Conservation (phyloP, 1,139 yeast genomes). For the Saccharomycopsis crataegensis region DNA sequence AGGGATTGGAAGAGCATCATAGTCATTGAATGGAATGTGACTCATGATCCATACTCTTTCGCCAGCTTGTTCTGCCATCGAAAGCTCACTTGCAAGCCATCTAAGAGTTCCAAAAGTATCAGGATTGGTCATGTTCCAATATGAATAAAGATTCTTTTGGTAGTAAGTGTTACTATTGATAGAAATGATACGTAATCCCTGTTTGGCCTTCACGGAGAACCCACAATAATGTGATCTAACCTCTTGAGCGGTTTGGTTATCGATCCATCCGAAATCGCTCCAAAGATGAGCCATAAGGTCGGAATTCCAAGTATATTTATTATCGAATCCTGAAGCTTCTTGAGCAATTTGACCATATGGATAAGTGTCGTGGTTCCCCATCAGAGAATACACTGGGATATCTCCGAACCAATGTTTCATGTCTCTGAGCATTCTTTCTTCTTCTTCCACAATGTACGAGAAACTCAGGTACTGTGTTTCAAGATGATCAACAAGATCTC, state of each 20-base stretch:
- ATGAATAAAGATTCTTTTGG: constrained; percentile 56
- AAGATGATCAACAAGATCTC: constrained; percentile 62
- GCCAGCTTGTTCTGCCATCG: constrained; percentile 47
- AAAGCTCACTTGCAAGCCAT: constrained; percentile 53
- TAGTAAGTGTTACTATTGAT: constrained; percentile 64
- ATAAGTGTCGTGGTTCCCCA: constrained; percentile 70
- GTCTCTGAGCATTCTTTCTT: constrained; percentile 42
- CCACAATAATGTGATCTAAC: constrained; percentile 52
- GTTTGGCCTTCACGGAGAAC: constrained; percentile 46
- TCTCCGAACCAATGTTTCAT: constrained; percentile 48
- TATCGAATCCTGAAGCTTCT: constrained; percentile 37
- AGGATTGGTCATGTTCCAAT: constrained; percentile 46
- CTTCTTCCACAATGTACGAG: constrained; percentile 46
- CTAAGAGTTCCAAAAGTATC: constrained; percentile 61
- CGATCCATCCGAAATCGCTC: constrained; percentile 42
- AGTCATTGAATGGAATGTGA: constrained; percentile 54
- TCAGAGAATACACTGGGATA: constrained; percentile 54
- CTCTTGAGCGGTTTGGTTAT: constrained; percentile 28
- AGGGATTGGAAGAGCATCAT: constrained; percentile 56
- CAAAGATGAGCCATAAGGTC: constrained; percentile 56
- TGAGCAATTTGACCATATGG: constrained; percentile 69
- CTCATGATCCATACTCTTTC: constrained; percentile 68
- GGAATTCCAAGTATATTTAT: constrained; percentile 51
- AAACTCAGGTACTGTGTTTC: constrained; percentile 37
- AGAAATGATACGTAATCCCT: constrained; percentile 56